phyloP scores from a whole-genome alignment of 371 early-diverging fungal species.

The Lichtheimia ramosa region DNA sequence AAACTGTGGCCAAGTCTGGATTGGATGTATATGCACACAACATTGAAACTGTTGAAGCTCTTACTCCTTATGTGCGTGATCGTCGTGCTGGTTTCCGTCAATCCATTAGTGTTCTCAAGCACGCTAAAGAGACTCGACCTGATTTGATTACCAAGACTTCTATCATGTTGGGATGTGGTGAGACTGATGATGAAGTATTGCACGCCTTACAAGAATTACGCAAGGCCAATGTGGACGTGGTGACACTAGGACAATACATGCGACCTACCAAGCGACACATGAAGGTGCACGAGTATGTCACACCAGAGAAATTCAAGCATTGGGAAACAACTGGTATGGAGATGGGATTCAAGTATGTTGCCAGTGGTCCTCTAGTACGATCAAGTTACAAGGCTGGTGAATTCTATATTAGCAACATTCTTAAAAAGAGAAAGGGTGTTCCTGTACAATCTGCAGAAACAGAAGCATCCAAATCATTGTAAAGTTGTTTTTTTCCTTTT shows the following conservation, averaged over 20 bases:
- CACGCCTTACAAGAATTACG: constrained; percentile 87
- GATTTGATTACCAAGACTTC: constrained; percentile 92
- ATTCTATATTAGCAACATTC: constrained; percentile 90
- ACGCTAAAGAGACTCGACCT: constrained; percentile 82
- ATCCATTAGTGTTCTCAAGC: constrained; percentile 84
- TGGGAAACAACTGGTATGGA: constrained; percentile 84
- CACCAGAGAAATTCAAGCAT: constrained; percentile 90
- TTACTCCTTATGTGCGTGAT: constrained; percentile 93
- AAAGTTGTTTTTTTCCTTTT: too few species aligned
- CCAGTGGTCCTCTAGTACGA: constrained; percentile 94
- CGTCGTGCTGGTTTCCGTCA: constrained; percentile 93
- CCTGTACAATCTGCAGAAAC: constrained; percentile 11
- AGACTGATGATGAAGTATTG: constrained; percentile 91
- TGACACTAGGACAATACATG: constrained; percentile 99
- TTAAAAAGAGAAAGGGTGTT: constrained; percentile 58
- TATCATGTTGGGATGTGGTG: constrained; percentile 98
- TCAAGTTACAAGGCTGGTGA: constrained; percentile 98
- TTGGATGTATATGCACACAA: constrained; percentile 98
- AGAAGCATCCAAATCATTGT: too few species aligned
- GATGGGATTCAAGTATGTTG: constrained; percentile 95
- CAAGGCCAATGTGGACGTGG: constrained; percentile 86
- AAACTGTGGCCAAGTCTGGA: constrained; percentile 84
- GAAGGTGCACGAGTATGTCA: constrained; percentile 95
- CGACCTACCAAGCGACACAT: constrained; percentile 97
- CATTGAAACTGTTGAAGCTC: constrained; percentile 93